These are phyloP conservation scores for Ganoderma lingzhi DNA, from an alignment of 1,284 basidiomycete genomes.

Conservation along the genomic window DNA sequence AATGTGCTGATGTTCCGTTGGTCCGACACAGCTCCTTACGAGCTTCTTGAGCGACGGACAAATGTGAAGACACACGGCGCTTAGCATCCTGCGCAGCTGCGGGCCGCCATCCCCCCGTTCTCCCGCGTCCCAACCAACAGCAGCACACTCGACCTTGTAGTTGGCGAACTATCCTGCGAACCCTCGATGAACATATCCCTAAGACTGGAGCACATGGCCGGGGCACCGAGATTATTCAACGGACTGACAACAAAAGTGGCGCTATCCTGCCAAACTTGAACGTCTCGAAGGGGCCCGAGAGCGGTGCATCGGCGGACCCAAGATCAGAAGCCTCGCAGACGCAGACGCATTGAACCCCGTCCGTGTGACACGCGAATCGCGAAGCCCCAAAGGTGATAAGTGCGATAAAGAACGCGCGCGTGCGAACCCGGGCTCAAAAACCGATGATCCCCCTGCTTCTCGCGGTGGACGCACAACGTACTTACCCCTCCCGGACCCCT, in stretches of 20 bases:
- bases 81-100: background rate
- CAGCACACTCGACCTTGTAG: too few species aligned
- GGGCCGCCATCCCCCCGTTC: background rate
- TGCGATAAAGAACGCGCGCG: background rate
- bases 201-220: too few species aligned
- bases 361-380: background rate
- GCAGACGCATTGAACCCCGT: background rate
- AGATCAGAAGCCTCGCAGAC: background rate
- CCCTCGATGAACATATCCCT: too few species aligned
- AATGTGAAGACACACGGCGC: background rate
- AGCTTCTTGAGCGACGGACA: background rate
- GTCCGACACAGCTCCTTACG: background rate
- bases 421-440: background rate
- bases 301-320: background rate
- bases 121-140: background rate
- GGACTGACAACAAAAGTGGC: background rate
- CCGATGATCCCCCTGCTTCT: slow-evolving; percentile 4
- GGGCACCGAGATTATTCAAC: background rate
- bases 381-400: slow-evolving; percentile 5
- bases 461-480: background rate
- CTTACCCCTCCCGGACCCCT: background rate
- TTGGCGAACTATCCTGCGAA: too few species aligned
- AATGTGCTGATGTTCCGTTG: slow-evolving; percentile 20
- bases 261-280: background rate
- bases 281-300: background rate